Conservation (phyloP, 176 grass and related monocot species). For the Zea mays region DNA sequence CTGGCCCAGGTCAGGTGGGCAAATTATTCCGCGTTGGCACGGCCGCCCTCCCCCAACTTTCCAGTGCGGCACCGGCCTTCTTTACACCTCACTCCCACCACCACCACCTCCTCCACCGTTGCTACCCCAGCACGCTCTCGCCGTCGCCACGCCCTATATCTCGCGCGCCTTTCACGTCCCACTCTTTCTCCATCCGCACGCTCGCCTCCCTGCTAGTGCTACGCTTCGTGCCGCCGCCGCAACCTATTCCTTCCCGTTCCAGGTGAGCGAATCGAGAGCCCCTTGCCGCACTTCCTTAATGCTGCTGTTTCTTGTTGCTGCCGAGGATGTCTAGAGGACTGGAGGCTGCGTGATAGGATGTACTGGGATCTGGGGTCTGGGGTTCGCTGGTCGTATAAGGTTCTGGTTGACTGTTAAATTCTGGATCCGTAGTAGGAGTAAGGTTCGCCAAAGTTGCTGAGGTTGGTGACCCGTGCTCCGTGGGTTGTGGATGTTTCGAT, state of each 20-base stretch:
- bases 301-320: constrained; percentile 14
- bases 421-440: constrained; percentile 31
- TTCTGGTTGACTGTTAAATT: too few relatives aligned
- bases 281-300: neutral
- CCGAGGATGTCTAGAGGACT: constrained; percentile 3
- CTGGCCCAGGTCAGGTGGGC: constrained; percentile 15
- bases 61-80: constrained; percentile 47
- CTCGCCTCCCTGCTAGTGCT: constrained; percentile 18
- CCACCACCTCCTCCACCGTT: neutral
- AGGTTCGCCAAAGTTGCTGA: neutral
- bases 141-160: constrained; percentile 40
- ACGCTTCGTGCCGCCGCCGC: constrained; percentile 40
- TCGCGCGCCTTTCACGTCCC: constrained; percentile 12
- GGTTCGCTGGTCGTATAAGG: neutral
- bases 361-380: neutral
- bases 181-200: constrained; percentile 24
- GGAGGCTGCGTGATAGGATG: constrained; percentile 5
- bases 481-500: neutral
- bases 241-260: constrained; percentile 9
- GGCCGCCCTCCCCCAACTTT: constrained; percentile 39
- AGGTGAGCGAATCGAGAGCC: constrained; percentile 34
- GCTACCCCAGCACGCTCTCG: constrained; percentile 30
- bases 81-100: constrained; percentile 42
- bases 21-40: constrained; percentile 46
- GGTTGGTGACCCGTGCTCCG: neutral